These are phyloP conservation scores for Emydomyces testavorans DNA, from an alignment of 2,329 filamentous ascomycete genomes.

Conservation along the genomic window DNA sequence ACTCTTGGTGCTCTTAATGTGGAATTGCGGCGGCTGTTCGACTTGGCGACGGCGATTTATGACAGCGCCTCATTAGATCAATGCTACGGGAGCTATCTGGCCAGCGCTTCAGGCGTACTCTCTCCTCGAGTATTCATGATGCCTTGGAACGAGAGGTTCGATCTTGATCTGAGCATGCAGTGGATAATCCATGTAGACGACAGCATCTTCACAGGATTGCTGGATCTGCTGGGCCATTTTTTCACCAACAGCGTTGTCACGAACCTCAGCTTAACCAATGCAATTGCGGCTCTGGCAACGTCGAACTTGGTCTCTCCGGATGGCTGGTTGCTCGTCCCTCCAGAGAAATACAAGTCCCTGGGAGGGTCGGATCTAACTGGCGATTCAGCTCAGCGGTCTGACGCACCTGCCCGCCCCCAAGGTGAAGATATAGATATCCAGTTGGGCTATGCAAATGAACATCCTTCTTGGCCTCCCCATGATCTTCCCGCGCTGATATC, in stretches of 20 bases:
- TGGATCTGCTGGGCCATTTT: slow-evolving; percentile 60
- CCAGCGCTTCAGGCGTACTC: slow-evolving; percentile 43
- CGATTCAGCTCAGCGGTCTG: slow-evolving; percentile 18
- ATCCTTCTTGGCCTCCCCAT: slow-evolving; percentile 40
- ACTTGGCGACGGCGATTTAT: slow-evolving; percentile 29
- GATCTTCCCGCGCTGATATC: slow-evolving; percentile 39
- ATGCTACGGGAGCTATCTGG: slow-evolving; percentile 36
- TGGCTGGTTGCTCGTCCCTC: slow-evolving; percentile 75
- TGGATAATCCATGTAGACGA: slow-evolving; percentile 56
- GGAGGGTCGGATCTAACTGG: slow-evolving; percentile 25
- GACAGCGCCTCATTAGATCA: slow-evolving; percentile 30
- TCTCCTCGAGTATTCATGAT: slow-evolving; percentile 38
- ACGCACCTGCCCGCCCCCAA: background rate
- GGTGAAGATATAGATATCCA: slow-evolving; percentile 18
- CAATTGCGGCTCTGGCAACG: slow-evolving; percentile 66
- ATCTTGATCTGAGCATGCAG: slow-evolving; percentile 42
- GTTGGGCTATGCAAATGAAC: slow-evolving; percentile 32
- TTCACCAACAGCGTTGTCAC: slow-evolving; percentile 85
- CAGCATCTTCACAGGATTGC: slow-evolving; percentile 41
- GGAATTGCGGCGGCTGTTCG: slow-evolving; percentile 31
- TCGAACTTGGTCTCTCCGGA: slow-evolving; percentile 79
- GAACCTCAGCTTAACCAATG: slow-evolving; percentile 77
- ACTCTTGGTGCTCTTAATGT: slow-evolving; percentile 32
- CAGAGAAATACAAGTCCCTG: slow-evolving; percentile 48
- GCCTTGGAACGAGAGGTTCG: slow-evolving; percentile 35